Conservation (phyloP, 495 filamentous ascomycete species). For the Talaromyces adpressus region DNA sequence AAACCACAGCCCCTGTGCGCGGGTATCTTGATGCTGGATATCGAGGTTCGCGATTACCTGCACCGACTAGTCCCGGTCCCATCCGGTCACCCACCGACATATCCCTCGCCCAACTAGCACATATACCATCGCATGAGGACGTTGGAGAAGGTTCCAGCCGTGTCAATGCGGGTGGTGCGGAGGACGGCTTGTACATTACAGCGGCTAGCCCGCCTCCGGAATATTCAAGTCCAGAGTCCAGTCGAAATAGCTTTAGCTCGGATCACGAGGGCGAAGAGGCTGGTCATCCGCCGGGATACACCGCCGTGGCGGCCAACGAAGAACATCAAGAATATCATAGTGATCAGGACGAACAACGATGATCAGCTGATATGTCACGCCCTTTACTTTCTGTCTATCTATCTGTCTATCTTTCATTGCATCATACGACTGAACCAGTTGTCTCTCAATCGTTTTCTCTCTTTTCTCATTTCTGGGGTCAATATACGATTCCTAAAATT, state of each 20-base stretch:
- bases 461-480: conserved; percentile 8
- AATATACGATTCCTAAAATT: conserved; percentile 15
- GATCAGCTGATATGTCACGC: neutral
- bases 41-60: conserved; percentile 34
- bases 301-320: conserved; percentile 46
- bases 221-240: conserved; percentile 63
- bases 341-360: conserved; percentile 4
- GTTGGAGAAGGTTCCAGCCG: conserved; percentile 67
- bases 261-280: conserved; percentile 27
- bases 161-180: conserved; percentile 28
- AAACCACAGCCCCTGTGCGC: conserved; percentile 50
- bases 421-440: neutral
- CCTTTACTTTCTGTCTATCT: neutral
- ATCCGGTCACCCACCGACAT: conserved; percentile 93
- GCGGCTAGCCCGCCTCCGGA: conserved; percentile 53
- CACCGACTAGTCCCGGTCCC: conserved; percentile 78
- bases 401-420: neutral
- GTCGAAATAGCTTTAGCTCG: conserved; percentile 39
- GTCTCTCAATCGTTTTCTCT: conserved; percentile 11
- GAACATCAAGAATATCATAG: conserved; percentile 8
- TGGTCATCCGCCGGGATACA: conserved; percentile 49
- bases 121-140: conserved; percentile 66
- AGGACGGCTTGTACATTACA: conserved; percentile 26
- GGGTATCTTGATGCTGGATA: conserved; percentile 44
- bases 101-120: conserved; percentile 72